Evolutionary conservation across 345 rosid species (phyloP), one percentile per base, ranked within the genome.

Genomic region (Euclidium syriacum): DNA sequence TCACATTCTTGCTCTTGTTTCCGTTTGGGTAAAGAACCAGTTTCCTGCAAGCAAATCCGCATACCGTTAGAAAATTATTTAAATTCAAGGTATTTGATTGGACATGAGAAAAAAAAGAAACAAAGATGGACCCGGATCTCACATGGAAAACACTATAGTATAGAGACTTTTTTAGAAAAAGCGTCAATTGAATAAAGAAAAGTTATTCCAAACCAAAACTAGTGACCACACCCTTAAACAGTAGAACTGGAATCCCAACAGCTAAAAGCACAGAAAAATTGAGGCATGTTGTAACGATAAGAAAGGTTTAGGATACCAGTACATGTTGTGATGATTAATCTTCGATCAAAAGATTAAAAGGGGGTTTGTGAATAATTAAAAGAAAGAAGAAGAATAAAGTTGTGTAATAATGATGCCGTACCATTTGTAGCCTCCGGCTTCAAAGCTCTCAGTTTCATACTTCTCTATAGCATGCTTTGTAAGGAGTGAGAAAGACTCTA

Each of bases 381-480:
- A 35, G 17, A 46, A 27, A 29, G 6, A 29, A 1, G 10, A 26
- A 36, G 14, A 27, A 60, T 2, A 64, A 52, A 41, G 50, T 30
- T 14, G 2, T n/a, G 39, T 57, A 4, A 62, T 4, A 27, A 38
- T 32, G 67, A 51, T 24, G 40, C 0, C 41, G 6, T 71, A 83
- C 92, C 96, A 88, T 77, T 78, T 80, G 77, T 75, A 82, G 63
- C 92, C 92, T 47, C 83, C 78, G 14, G 92, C 92, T 74, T 79
- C 80, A 70, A 88, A 85, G 58, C 58, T 71, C 25, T 60, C 79
- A 2, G 90, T 76, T 77, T 85, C 96, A 40, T 83, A 85, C 53
- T 77, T 83, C 24, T 78, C 82, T 29, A 75, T 40, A 17, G 65
- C 56, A 71, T 62, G 70, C 63, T 79, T 78, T 24, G 68, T 8